Evolutionary conservation across 2,329 filamentous ascomycete species (phyloP).

Genomic region (Diaporthe helianthi): DNA sequence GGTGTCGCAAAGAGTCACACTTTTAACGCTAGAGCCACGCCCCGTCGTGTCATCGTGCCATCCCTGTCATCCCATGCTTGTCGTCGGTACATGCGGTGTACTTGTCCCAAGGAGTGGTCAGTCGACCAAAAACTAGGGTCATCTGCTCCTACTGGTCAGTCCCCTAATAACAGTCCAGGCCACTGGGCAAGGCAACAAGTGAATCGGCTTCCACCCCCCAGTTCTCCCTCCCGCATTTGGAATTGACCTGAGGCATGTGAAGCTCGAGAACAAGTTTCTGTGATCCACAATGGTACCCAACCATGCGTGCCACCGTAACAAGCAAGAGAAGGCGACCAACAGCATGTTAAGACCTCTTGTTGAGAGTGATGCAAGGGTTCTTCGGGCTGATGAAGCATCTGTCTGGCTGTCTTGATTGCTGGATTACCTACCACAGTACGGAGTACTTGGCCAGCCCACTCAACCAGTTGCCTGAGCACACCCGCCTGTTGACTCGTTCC

Average conservation of each 20-base stretch:
- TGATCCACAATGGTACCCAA: slow-evolving; percentile 4
- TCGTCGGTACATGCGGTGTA: slow-evolving; percentile 23
- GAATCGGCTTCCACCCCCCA: not conserved
- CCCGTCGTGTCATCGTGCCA: slow-evolving; percentile 21
- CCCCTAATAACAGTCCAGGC: not conserved
- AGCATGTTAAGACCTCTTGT: not conserved
- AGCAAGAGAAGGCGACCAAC: not conserved
- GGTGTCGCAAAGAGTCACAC: slow-evolving; percentile 34
- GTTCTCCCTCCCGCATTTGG: not conserved
- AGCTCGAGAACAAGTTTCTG: slow-evolving; percentile 18
- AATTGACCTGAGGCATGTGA: slow-evolving; percentile 9
- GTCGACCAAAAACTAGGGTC: slow-evolving; percentile 20
- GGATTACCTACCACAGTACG: no score
- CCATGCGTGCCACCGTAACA: slow-evolving; percentile 13
- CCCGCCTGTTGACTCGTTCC: slow-evolving; percentile 17
- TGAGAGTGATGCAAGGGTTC: not conserved
- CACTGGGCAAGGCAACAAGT: slow-evolving; percentile 21
- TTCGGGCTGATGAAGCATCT: not conserved
- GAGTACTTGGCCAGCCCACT: not conserved
- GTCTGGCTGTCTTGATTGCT: slow-evolving; percentile 2
- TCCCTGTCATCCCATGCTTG: slow-evolving; percentile 20
- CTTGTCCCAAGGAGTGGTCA: slow-evolving; percentile 27
- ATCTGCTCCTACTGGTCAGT: slow-evolving; percentile 26
- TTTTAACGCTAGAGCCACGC: slow-evolving; percentile 20
- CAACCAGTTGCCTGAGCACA: slow-evolving; percentile 19